Percentiles rank a stretch among this genome's conserved stretches.
These are phyloP conservation scores for Schizophyllum amplum DNA, from an alignment of 1,284 basidiomycete species.

Conservation along the genomic window DNA sequence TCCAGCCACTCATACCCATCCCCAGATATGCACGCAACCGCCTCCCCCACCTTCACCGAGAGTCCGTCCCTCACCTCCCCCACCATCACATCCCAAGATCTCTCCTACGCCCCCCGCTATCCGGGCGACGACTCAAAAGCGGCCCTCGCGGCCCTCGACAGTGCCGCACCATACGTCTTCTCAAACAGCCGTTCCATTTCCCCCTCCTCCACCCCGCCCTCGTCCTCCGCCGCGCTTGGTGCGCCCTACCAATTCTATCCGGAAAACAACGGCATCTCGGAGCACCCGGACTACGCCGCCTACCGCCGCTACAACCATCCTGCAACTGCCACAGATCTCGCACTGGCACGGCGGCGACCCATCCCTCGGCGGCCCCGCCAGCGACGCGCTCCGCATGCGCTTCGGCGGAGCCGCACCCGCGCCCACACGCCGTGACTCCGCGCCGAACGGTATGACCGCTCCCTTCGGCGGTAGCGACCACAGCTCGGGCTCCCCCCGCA, in stretches of 20 bases:
- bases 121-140: constrained; percentile 56
- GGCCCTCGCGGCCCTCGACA: constrained; percentile 42
- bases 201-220: constrained; percentile 61
- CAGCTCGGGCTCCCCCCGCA: neutral
- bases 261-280: constrained; percentile 41
- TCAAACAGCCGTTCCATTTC: constrained; percentile 64
- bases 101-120: constrained; percentile 45
- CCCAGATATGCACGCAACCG: constrained; percentile 35
- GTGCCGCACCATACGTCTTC: constrained; percentile 54
- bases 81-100: constrained; percentile 44
- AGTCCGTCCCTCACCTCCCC: constrained; percentile 52
- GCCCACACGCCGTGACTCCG: neutral
- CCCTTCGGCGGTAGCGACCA: constrained; percentile 40
- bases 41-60: constrained; percentile 45
- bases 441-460: constrained; percentile 35
- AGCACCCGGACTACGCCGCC: constrained; percentile 60
- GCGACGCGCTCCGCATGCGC: constrained; percentile 54
- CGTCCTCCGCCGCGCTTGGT: constrained; percentile 54
- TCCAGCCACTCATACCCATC: constrained; percentile 19
- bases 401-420: constrained; percentile 39
- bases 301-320: constrained; percentile 49
- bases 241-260: constrained; percentile 57
- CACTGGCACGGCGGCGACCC: constrained; percentile 67
- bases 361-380: constrained; percentile 39
- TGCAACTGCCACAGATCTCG: constrained; percentile 47